A percentile compares a stretch with the other conserved stretches of the same genome.
These are phyloP conservation scores for Leccinum boreale DNA, from an alignment of 768 basidiomycete genomes.

Conservation along the genomic window DNA sequence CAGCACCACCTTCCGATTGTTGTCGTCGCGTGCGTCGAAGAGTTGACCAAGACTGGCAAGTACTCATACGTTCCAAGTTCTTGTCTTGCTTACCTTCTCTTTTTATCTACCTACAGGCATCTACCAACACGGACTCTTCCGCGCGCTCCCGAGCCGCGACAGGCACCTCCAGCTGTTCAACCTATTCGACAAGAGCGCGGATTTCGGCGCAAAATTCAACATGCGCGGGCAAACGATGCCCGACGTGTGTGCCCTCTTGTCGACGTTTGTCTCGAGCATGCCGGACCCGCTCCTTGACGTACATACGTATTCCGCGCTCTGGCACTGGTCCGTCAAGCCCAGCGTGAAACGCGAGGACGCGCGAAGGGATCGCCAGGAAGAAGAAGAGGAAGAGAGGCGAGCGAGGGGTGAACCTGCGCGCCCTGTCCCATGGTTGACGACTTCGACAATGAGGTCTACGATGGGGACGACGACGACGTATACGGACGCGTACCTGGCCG, in stretches of 20 bases:
- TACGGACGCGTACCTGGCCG: slow-evolving; percentile 15
- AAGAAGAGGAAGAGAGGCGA: slow-evolving; percentile 33
- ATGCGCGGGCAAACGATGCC: slow-evolving; percentile 38
- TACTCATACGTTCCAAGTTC: too few species aligned
- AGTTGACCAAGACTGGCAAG: too few species aligned
- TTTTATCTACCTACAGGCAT: slow-evolving; percentile 6
- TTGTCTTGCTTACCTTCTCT: too few species aligned
- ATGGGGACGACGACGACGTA: slow-evolving; percentile 1
- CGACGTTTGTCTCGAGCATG: slow-evolving; percentile 45
- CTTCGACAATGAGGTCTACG: slow-evolving; percentile 6
- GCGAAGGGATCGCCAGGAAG: slow-evolving; percentile 26
- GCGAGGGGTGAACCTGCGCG: slow-evolving; percentile 26
- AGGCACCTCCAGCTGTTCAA: slow-evolving; percentile 32
- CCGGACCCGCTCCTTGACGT: slow-evolving; percentile 45
- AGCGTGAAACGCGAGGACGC: slow-evolving; percentile 35
- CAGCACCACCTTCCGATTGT: slow-evolving; percentile 38
- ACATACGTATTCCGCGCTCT: slow-evolving; percentile 39
- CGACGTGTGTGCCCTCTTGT: slow-evolving; percentile 44
- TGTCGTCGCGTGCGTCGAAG: slow-evolving; percentile 29
- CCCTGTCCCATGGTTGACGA: slow-evolving; percentile 3
- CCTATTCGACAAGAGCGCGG: slow-evolving; percentile 34
- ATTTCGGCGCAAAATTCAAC: slow-evolving; percentile 8
- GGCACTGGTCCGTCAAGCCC: slow-evolving; percentile 43
- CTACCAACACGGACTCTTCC: too few species aligned
- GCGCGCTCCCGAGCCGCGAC: too few species aligned